These are phyloP conservation scores for Phyllosticta ampelicida DNA, from an alignment of 2,329 filamentous ascomycete species.

Conservation along the genomic window DNA sequence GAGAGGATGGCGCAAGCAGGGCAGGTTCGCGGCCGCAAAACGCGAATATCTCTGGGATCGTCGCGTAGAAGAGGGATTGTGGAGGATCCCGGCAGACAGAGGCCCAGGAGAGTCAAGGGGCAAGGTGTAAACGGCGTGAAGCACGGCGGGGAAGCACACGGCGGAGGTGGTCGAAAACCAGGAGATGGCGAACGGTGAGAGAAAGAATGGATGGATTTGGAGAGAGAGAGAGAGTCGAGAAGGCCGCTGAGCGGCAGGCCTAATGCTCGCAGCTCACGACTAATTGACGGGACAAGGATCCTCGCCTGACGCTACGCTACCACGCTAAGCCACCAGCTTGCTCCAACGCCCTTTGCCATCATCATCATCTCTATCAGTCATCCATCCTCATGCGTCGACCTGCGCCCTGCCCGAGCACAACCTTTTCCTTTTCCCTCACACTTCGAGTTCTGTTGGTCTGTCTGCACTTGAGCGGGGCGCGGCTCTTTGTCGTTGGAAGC, in stretches of 20 bases:
- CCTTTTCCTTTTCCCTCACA: background rate
- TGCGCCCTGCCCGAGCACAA: no score
- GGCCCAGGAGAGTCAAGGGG: background rate
- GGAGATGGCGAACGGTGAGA: background rate
- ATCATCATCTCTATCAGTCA: background rate
- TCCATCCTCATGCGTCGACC: slow-evolving; percentile 4
- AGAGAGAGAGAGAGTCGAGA: background rate
- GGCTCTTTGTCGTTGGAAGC: background rate
- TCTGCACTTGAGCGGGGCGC: background rate
- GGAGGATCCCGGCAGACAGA: background rate
- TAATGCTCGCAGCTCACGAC: background rate
- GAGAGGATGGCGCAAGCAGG: slow-evolving; percentile 8
- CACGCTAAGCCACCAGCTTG: slow-evolving; percentile 4
- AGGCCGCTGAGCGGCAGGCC: background rate
- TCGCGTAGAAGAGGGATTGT: slow-evolving; percentile 5
- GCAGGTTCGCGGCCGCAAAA: slow-evolving; percentile 9
- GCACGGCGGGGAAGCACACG: background rate
- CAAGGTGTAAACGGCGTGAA: background rate
- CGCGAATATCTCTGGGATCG: slow-evolving; percentile 6
- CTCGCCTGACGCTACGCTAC: slow-evolving; percentile 8
- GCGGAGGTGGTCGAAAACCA: slow-evolving; percentile 1
- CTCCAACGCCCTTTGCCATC: slow-evolving; percentile 5
- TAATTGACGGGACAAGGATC: background rate
- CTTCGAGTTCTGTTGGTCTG: background rate
- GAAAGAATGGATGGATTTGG: background rate